Conservation (phyloP, 176 grass and related monocot species). For the Rhynchospora pubera region DNA sequence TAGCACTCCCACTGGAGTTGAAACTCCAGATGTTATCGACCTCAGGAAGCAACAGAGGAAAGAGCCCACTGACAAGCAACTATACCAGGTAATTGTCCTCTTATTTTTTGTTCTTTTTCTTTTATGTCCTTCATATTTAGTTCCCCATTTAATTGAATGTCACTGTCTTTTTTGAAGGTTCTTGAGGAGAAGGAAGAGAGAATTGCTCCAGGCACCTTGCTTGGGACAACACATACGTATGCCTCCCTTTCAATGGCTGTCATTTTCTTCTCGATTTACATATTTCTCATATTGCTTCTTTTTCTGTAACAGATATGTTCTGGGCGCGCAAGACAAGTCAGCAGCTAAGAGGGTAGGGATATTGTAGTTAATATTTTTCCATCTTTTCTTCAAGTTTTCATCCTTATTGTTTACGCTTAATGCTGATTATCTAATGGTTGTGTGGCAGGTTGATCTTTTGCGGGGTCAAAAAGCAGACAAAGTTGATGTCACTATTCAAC, state of each 20-base stretch:
- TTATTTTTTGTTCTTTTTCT: neutral
- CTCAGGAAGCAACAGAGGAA: slow-evolving; percentile 91
- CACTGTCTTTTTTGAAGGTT: slow-evolving; percentile 30
- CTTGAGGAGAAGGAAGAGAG: slow-evolving; percentile 75
- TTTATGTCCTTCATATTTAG: neutral
- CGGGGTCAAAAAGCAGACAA: slow-evolving; percentile 92
- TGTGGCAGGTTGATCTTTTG: slow-evolving; percentile 80
- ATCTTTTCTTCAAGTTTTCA: neutral
- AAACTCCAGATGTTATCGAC: slow-evolving; percentile 96
- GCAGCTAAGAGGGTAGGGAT: slow-evolving; percentile 68
- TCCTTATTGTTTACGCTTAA: neutral
- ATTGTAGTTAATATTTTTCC: neutral
- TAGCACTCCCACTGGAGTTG: slow-evolving; percentile 94
- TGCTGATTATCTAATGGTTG: neutral
- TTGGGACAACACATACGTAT: slow-evolving; percentile 62
- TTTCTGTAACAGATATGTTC: slow-evolving; percentile 49
- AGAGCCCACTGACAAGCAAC: slow-evolving; percentile 60
- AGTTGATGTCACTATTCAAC: slow-evolving; percentile 97
- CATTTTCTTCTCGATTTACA: slow-evolving; percentile 1
- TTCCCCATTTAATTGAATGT: neutral
- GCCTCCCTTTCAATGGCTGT: slow-evolving; percentile 8
- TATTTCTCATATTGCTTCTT: slow-evolving; percentile 7
- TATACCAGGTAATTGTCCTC: slow-evolving; percentile 61
- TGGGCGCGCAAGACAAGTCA: slow-evolving; percentile 71
- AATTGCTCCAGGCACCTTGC: slow-evolving; percentile 56